Percentiles rank a stretch among this genome's conserved stretches.
Evolutionary conservation across 139 green algal genomes (phyloP).

Genomic region (Diplosphaera chodatii): DNA sequence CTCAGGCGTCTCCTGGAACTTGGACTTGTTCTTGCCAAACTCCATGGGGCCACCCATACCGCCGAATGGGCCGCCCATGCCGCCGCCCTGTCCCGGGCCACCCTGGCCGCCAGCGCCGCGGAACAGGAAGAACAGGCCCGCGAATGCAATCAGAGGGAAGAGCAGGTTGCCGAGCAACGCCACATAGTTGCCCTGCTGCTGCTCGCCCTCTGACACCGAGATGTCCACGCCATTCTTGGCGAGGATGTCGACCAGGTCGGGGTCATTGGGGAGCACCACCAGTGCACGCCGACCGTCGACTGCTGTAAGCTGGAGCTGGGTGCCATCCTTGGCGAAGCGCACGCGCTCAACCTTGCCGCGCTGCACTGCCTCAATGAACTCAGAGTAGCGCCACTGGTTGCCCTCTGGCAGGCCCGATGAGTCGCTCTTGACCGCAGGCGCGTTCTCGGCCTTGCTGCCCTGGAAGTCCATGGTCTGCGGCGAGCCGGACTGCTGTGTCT

Average conservation of each 20-base stretch:
- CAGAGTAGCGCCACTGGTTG: constrained; percentile 94
- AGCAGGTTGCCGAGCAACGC: constrained; percentile 96
- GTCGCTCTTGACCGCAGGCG: constrained; percentile 33
- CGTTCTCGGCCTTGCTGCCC: constrained; percentile 9
- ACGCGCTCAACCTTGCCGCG: constrained; percentile 94
- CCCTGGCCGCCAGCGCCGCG: constrained; percentile 16
- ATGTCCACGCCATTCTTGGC: constrained; percentile 90
- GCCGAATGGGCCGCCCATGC: constrained; percentile 43
- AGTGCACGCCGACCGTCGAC: constrained; percentile 60
- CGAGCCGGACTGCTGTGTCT: constrained; percentile 11
- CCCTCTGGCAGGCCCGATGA: constrained; percentile 83
- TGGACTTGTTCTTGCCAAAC: constrained; percentile 94
- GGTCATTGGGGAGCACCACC: constrained; percentile 83
- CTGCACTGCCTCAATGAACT: constrained; percentile 93
- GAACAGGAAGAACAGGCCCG: constrained; percentile 98
- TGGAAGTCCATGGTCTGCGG: constrained; percentile 25
- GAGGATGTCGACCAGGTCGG: constrained; percentile 87
- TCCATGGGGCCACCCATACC: constrained; percentile 93
- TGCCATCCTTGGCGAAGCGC: constrained; percentile 96
- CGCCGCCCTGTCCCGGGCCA: no score
- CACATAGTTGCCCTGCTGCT: constrained; percentile 85
- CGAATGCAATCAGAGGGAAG: constrained; percentile 97
- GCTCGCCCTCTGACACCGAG: constrained; percentile 82
- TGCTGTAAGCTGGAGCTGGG: constrained; percentile 63
- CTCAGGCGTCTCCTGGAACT: constrained; percentile 99